Conservation (phyloP, 1,139 yeast genomes). For the Suhomyces terraborum region DNA sequence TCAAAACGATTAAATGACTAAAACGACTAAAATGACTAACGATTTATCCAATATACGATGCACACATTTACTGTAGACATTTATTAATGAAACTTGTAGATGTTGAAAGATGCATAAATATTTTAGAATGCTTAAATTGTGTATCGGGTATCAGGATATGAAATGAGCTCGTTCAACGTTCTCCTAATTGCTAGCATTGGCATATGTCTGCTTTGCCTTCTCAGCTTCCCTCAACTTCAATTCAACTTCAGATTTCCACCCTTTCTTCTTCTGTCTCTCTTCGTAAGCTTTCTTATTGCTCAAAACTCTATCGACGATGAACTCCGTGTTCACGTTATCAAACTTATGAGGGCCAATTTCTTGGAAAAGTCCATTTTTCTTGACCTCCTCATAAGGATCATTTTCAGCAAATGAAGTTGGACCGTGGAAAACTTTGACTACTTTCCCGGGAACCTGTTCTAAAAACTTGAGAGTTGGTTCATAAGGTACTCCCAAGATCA, state of each 20-base stretch:
- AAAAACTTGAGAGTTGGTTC: conserved; percentile 47
- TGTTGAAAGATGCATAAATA: too few relatives aligned
- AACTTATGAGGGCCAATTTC: conserved; percentile 57
- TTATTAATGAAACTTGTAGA: too few relatives aligned
- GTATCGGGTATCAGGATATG: background rate
- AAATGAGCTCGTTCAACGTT: conserved; percentile 2
- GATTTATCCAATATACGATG: background rate
- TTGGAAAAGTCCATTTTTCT: conserved; percentile 39
- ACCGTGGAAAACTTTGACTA: conserved; percentile 61
- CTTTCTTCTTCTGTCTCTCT: conserved; percentile 77
- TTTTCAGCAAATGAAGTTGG: conserved; percentile 45
- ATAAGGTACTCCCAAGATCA: conserved; percentile 70
- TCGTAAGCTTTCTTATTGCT: conserved; percentile 66
- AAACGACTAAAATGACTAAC: conserved; percentile 3
- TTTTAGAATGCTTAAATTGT: too few relatives aligned
- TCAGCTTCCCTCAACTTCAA: conserved; percentile 30
- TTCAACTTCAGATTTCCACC: conserved; percentile 62
- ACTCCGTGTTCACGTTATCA: conserved; percentile 60
- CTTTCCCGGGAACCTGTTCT: conserved; percentile 37
- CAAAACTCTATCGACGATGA: conserved; percentile 69
- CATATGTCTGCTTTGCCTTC: conserved; percentile 10
- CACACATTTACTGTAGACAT: too few relatives aligned
- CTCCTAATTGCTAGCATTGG: background rate
- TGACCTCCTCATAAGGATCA: conserved; percentile 47
- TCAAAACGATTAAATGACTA: background rate